Evolutionary conservation across 2,329 filamentous ascomycete genomes (phyloP), one percentile per base, ranked within the genome.

Genomic region (Ceratocystis huliohia): DNA sequence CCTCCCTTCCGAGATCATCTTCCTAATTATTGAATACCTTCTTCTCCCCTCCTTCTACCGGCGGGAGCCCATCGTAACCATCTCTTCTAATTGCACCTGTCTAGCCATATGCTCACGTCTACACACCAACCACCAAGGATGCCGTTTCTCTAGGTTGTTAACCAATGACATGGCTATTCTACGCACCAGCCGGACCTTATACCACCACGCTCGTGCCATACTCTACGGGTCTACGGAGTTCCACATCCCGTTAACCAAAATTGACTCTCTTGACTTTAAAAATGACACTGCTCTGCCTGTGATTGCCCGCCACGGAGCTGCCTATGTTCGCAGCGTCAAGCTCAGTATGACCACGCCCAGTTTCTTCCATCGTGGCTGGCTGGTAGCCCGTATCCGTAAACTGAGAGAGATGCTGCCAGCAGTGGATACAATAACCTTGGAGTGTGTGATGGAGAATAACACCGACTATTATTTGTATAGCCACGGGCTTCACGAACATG

Each of bases 161-260:
- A 17, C 17, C 28, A 13, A n/a, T 10, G n/a, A 28, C 25, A 33
- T 72, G 73, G 68, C 68, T 0, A 75, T 83, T 56, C 71, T 83
- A 28, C 64, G 68, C 2, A 73, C 72, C 1, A 78, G 75, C 71
- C 70, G 69, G 2, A 65, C 67, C 1, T 69, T 79, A 33, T 74
- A 74, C 41, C 5, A 61, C 0, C 78, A 81, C 70, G 77, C 76
- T 1, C 69, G 74, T 1, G 70, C 70, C 1, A 71, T 82, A 3
- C 73, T 83, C 0, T 83, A 80, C 66, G 77, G 78, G 2, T 73
- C 76, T 33, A 83, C 83, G 63, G 74, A 64, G 0, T 83, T 83
- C 67, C 69, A 74, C 1, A 82, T 83, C 68, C 72, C 74, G 48
- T 69, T 46, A 62, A 67, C 2, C 64, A 72, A 44, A 50, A 73